Percentiles rank a stretch among this genome's conserved stretches.
Evolutionary conservation across 75 land plant genomes (phyloP).

Genomic region (Pseudotsuga menziesii): DNA sequence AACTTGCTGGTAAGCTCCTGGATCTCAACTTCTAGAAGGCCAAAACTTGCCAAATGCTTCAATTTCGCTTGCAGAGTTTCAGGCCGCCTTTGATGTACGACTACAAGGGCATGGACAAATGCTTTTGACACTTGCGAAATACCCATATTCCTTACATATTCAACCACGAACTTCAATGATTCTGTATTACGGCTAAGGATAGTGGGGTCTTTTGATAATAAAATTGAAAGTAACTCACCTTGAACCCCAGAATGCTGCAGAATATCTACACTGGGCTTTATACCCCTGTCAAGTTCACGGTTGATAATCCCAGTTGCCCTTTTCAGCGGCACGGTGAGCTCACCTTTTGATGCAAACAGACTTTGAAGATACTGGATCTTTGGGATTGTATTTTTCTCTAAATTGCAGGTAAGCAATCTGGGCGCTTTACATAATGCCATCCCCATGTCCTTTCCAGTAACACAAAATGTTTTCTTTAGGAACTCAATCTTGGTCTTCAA

Average conservation of each 20-base stretch:
- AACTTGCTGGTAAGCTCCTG: conserved; percentile 6
- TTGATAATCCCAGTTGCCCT: too few relatives aligned
- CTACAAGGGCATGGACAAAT: neutral
- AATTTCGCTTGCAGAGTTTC: conserved; percentile 19
- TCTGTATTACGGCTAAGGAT: neutral
- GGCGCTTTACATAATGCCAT: too few relatives aligned
- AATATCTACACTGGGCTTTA: too few relatives aligned
- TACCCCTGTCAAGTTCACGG: too few relatives aligned
- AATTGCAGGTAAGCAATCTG: too few relatives aligned
- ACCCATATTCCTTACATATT: neutral
- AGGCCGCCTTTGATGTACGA: neutral
- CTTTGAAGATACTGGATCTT: too few relatives aligned
- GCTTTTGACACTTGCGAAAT: neutral
- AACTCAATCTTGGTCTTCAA: too few relatives aligned
- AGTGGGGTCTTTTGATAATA: neutral
- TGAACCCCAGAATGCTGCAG: neutral
- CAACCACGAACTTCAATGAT: neutral
- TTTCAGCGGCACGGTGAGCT: too few relatives aligned
- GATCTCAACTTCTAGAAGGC: conserved; percentile 19
- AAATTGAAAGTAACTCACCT: neutral
- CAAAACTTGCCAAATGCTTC: conserved; percentile 29
- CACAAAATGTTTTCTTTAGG: too few relatives aligned
- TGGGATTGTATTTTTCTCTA: too few relatives aligned
- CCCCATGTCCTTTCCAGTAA: too few relatives aligned
- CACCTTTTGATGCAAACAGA: too few relatives aligned